These are phyloP conservation scores for Sporothrix mexicana DNA, from an alignment of 2,329 filamentous ascomycete genomes.

Conservation along the genomic window DNA sequence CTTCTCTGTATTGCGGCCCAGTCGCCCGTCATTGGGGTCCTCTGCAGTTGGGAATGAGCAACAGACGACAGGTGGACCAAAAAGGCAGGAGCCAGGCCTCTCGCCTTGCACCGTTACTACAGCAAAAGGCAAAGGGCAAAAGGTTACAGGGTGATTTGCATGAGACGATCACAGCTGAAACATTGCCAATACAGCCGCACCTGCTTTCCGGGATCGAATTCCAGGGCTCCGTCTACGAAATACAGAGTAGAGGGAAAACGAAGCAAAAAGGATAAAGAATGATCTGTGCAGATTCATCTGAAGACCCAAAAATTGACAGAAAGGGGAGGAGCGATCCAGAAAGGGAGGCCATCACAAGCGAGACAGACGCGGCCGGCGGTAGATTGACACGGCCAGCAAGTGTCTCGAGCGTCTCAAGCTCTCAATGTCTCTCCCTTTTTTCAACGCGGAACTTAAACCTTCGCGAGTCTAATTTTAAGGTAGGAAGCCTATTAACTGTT, in stretches of 20 bases:
- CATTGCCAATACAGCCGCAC: constrained; percentile 31
- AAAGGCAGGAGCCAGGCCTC: background rate
- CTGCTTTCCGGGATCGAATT: constrained; percentile 27
- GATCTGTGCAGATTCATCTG: constrained; percentile 1
- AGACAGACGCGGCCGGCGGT: constrained; percentile 1
- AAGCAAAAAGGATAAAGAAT: background rate
- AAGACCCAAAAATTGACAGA: background rate
- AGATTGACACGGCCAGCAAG: background rate
- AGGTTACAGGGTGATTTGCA: constrained; percentile 26
- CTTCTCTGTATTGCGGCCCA: constrained; percentile 9
- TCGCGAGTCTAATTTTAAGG: background rate
- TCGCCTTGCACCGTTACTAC: too few species aligned
- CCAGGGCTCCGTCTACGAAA: background rate
- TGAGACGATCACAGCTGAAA: constrained; percentile 34
- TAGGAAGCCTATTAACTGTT: background rate
- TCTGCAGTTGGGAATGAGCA: constrained; percentile 1
- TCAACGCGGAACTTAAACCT: background rate
- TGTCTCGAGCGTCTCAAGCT: too few species aligned
- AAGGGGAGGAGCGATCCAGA: constrained; percentile 20
- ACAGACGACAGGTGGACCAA: background rate
- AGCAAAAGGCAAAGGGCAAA: background rate
- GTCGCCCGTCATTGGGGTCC: constrained; percentile 14
- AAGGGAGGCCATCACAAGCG: background rate
- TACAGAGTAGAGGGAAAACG: background rate
- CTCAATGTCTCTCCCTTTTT: background rate